Evolutionary conservation across 805 yeast species (phyloP).

Genomic region (Saccharomycopsis schoenii): DNA sequence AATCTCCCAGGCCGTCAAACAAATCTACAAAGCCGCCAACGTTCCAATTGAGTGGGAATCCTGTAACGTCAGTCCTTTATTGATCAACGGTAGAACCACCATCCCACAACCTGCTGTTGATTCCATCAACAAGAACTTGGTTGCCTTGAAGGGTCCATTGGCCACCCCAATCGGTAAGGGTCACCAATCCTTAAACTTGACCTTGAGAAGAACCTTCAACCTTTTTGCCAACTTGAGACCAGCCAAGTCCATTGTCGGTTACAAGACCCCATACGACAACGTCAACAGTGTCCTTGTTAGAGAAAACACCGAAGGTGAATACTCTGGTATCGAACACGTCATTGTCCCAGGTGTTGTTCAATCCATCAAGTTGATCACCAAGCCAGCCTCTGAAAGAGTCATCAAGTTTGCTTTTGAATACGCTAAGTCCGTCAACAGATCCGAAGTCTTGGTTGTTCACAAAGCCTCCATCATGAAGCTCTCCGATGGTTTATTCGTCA

Average conservation of each 20-base stretch:
- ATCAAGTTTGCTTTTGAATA: constrained; percentile 96
- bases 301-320: constrained; percentile 99
- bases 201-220: constrained; percentile 93
- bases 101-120: constrained; percentile 88
- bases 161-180: constrained; percentile 99
- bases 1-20: constrained; percentile 88
- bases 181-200: constrained; percentile 93
- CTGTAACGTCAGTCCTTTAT: constrained; percentile 89
- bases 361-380: constrained; percentile 93
- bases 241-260: constrained; percentile 87
- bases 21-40: constrained; percentile 85
- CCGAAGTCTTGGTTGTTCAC: constrained; percentile 89
- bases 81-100: constrained; percentile 87
- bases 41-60: constrained; percentile 97
- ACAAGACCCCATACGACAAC: constrained; percentile 70
- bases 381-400: constrained; percentile 92
- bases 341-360: constrained; percentile 98
- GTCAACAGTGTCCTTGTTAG: constrained; percentile 95
- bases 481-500: constrained; percentile 94
- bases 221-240: constrained; percentile 97
- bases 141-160: constrained; percentile 95
- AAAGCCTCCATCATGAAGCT: constrained; percentile 98
- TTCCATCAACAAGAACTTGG: constrained; percentile 84
- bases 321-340: constrained; percentile 97
- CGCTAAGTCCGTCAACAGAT: constrained; percentile 80